Conservation (phyloP, 2,329 filamentous ascomycete genomes). For the Monosporascus sp. region DNA sequence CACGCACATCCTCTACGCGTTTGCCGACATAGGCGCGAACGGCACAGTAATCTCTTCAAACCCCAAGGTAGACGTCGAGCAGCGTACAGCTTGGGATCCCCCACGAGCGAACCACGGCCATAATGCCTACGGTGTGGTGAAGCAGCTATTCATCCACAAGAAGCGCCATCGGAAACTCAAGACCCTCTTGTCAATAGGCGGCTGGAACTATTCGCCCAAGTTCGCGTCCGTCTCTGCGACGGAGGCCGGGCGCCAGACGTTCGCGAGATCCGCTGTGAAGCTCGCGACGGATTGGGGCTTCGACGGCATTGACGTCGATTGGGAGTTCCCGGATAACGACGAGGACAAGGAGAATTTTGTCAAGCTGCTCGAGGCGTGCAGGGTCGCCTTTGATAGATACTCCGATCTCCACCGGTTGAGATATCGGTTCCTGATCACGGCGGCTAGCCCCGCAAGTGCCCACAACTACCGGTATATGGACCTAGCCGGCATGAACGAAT, state of each 20-base stretch:
- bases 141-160: constrained; percentile 72
- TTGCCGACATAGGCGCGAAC: constrained; percentile 39
- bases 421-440: constrained; percentile 46
- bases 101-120: constrained; percentile 42
- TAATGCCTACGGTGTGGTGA: constrained; percentile 72
- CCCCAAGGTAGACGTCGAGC: constrained; percentile 57
- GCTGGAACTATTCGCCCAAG: constrained; percentile 70
- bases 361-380: constrained; percentile 35
- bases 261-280: constrained; percentile 63
- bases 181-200: constrained; percentile 71
- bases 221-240: constrained; percentile 63
- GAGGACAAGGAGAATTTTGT: constrained; percentile 37
- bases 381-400: constrained; percentile 28
- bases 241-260: constrained; percentile 53
- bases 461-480: constrained; percentile 45
- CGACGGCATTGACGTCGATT: constrained; percentile 52
- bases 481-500: constrained; percentile 47
- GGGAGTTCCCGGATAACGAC: constrained; percentile 43
- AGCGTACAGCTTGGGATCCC: constrained; percentile 63
- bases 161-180: constrained; percentile 72
- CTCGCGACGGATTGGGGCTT: constrained; percentile 64
- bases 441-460: constrained; percentile 43
- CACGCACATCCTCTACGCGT: constrained; percentile 66
- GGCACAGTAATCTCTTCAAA: constrained; percentile 54
- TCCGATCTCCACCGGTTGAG: constrained; percentile 18